A percentile compares a stretch with the other conserved stretches of the same genome.
Evolutionary conservation across 2,329 filamentous ascomycete species (phyloP).

Genomic region (Cladobotryum protrusum): DNA sequence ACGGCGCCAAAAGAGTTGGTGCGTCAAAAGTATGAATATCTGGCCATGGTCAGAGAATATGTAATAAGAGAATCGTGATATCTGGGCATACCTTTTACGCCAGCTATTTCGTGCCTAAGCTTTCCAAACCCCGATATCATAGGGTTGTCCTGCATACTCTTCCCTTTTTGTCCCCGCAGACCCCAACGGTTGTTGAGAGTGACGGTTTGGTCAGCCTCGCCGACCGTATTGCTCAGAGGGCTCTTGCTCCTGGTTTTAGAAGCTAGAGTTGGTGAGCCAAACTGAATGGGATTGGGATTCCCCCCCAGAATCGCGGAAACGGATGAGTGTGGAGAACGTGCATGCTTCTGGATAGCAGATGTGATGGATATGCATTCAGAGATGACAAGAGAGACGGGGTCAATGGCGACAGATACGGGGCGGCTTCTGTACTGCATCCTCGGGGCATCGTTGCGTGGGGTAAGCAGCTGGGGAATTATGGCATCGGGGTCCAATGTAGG

Average conservation of each 20-base stretch:
- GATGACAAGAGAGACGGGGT: constrained; percentile 87
- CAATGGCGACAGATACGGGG: constrained; percentile 72
- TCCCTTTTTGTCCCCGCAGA: constrained; percentile 86
- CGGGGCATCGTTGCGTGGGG: constrained; percentile 24
- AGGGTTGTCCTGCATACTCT: constrained; percentile 95
- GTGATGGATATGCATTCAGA: constrained; percentile 99
- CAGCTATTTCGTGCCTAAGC: constrained; percentile 78
- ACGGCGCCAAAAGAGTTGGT: constrained; percentile 81
- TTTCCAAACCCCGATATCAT: constrained; percentile 92
- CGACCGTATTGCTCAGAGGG: constrained; percentile 24
- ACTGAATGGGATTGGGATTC: constrained; percentile 51
- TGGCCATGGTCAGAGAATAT: constrained; percentile 26
- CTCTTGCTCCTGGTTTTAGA: constrained; percentile 37
- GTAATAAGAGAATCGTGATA: neutral
- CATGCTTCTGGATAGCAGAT: constrained; percentile 95
- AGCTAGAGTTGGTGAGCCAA: constrained; percentile 42
- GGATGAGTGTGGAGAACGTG: constrained; percentile 90
- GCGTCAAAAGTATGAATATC: constrained; percentile 88
- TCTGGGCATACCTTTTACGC: constrained; percentile 60
- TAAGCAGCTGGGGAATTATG: neutral
- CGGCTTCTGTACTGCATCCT: constrained; percentile 55
- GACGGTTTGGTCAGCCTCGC: constrained; percentile 44
- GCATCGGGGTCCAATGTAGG: neutral
- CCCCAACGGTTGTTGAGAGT: constrained; percentile 78
- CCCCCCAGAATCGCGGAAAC: constrained; percentile 93